Evolutionary conservation across 2,329 filamentous ascomycete genomes (phyloP).

Genomic region (Penicillium sp.): DNA sequence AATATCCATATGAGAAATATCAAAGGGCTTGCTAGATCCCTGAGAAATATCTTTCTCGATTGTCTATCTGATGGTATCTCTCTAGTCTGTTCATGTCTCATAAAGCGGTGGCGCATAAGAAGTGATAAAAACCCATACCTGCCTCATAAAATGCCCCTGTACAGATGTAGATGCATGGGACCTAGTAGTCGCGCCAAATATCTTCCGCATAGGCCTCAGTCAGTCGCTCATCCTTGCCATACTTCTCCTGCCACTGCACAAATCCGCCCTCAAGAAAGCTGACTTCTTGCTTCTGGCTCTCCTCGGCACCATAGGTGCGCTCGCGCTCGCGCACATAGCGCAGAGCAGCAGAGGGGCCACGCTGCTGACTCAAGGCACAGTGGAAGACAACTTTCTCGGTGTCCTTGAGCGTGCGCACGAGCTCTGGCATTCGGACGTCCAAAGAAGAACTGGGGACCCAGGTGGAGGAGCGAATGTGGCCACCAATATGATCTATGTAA

Average conservation of each 20-base stretch:
- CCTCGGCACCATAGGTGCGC: conserved; percentile 45
- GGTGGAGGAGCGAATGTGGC: conserved; percentile 74
- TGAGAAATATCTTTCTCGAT: not conserved
- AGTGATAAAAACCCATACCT: no score
- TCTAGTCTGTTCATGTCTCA: conserved; percentile 16
- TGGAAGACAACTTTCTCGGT: conserved; percentile 90
- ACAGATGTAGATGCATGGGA: not conserved
- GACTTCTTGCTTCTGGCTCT: conserved; percentile 62
- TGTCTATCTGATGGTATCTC: conserved; percentile 15
- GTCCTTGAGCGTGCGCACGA: conserved; percentile 72
- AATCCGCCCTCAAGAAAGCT: conserved; percentile 83
- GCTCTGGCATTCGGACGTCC: conserved; percentile 73
- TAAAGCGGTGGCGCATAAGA: no score
- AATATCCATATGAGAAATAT: not conserved
- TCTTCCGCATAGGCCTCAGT: conserved; percentile 84
- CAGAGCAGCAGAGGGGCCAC: conserved; percentile 80
- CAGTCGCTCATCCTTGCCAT: conserved; percentile 70
- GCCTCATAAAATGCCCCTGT: no score
- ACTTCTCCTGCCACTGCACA: conserved; percentile 79
- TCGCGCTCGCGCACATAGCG: conserved; percentile 67
- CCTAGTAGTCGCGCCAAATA: conserved; percentile 65
- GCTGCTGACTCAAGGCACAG: conserved; percentile 85
- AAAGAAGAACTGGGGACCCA: conserved; percentile 73
- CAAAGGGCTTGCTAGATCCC: not conserved
- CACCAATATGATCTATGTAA: conserved; percentile 74